phyloP scores from a whole-genome alignment of 2,329 filamentous ascomycete genomes.

The Emmonsiellopsis sp. region DNA sequence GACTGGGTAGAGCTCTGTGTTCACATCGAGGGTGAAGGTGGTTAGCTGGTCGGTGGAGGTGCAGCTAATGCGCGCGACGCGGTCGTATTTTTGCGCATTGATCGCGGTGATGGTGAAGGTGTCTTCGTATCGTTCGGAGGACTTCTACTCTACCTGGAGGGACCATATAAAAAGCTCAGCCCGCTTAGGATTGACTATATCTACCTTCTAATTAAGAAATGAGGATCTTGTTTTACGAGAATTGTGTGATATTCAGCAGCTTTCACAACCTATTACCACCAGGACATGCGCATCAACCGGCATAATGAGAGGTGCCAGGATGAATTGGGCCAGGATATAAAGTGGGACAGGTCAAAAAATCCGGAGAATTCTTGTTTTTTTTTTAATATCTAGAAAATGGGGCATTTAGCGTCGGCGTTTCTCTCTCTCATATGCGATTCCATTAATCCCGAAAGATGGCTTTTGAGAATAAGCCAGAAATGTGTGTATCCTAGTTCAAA shows the following conservation, averaged over 20 bases:
- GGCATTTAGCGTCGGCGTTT: conserved; percentile 34
- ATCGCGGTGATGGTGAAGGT: too few relatives aligned
- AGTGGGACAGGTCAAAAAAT: conserved; percentile 5
- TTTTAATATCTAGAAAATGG: conserved; percentile 16
- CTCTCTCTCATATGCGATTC: conserved; percentile 5
- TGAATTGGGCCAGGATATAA: not conserved
- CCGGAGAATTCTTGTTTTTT: conserved; percentile 5
- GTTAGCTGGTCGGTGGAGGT: too few relatives aligned
- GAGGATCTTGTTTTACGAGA: conserved; percentile 10
- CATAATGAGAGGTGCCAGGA: not conserved
- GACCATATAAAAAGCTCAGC: conserved; percentile 91
- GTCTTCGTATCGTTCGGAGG: conserved; percentile 92
- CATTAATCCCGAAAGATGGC: not conserved
- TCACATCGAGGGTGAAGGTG: too few relatives aligned
- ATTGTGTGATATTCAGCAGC: not conserved
- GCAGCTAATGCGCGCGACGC: too few relatives aligned
- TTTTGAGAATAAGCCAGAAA: too few relatives aligned
- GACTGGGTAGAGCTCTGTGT: too few relatives aligned
- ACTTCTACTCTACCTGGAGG: conserved; percentile 78
- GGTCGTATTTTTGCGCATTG: too few relatives aligned
- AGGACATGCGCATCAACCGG: not conserved
- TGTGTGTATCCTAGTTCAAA: too few relatives aligned
- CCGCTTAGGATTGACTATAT: conserved; percentile 86
- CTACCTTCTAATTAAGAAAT: conserved; percentile 92
- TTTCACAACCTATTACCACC: not conserved